These are phyloP conservation scores for Penicillium sp. DNA, from an alignment of 2,329 filamentous ascomycete species.

Conservation along the genomic window DNA sequence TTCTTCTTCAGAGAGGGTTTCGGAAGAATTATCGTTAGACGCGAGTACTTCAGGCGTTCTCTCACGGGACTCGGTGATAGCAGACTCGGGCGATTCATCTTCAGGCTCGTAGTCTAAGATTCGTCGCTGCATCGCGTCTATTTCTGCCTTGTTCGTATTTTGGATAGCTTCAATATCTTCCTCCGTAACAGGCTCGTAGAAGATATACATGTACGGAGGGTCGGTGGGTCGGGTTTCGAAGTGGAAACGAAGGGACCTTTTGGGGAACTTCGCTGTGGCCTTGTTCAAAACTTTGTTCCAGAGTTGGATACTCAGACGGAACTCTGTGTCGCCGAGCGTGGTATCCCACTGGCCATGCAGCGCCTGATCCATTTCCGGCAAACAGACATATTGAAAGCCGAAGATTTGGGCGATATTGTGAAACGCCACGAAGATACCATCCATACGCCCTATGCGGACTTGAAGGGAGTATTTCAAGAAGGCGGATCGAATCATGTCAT, in stretches of 20 bases:
- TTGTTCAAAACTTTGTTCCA: conserved; percentile 79
- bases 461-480: conserved; percentile 97
- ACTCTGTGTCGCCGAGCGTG: conserved; percentile 78
- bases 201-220: conserved; percentile 80
- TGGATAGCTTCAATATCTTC: conserved; percentile 77
- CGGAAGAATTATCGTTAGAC: neutral
- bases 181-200: conserved; percentile 80
- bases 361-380: conserved; percentile 85
- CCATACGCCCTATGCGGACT: conserved; percentile 96
- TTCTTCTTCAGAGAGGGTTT: neutral
- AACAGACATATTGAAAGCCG: conserved; percentile 90
- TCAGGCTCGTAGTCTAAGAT: conserved; percentile 41
- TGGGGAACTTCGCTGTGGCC: conserved; percentile 75
- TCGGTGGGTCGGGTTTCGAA: conserved; percentile 73
- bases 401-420: conserved; percentile 96
- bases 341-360: conserved; percentile 78
- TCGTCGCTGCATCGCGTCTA: conserved; percentile 70
- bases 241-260: conserved; percentile 75
- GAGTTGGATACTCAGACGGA: conserved; percentile 77
- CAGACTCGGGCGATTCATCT: conserved; percentile 14
- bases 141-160: conserved; percentile 64
- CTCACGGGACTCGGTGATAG: neutral
- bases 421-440: conserved; percentile 95
- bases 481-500: conserved; percentile 92
- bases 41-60: neutral